A percentile compares a stretch with the other conserved stretches of the same genome.
Conservation (phyloP, 257 asterid genomes). For the Solanum lignicaule region DNA sequence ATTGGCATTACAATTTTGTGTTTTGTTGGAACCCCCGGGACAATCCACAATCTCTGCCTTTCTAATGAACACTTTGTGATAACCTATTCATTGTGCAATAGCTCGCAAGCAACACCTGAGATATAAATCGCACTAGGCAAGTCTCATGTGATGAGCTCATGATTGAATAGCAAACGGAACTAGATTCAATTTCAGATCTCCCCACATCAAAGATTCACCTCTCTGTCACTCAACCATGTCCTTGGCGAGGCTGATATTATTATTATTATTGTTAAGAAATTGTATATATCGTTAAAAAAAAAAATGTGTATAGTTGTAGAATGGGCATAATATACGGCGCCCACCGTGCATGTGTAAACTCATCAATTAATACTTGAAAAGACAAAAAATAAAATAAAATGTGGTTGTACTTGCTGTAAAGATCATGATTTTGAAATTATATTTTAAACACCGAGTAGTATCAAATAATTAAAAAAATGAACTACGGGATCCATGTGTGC, state of each 20-base stretch:
- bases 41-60: not conserved
- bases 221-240: not conserved
- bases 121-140: rapidly evolving
- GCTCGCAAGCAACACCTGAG: not conserved
- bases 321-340: not conserved
- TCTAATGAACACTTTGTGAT: not conserved
- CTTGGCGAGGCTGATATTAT: not conserved
- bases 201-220: not conserved
- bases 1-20: not conserved
- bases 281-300: not conserved
- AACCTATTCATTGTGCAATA: not conserved
- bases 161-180: no score
- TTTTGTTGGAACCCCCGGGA: not conserved
- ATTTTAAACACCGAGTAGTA: not conserved
- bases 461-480: not conserved
- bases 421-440: not conserved
- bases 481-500: not conserved
- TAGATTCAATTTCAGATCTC: not conserved
- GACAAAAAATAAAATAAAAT: not conserved
- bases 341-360: not conserved
- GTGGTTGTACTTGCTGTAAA: not conserved
- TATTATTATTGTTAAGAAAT: not conserved
- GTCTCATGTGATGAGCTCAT: not conserved
- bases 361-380: not conserved
- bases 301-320: not conserved